A percentile compares a stretch with the other conserved stretches of the same genome.
phyloP scores from a whole-genome alignment of 257 asterid species.

The Henckelia pumila region DNA sequence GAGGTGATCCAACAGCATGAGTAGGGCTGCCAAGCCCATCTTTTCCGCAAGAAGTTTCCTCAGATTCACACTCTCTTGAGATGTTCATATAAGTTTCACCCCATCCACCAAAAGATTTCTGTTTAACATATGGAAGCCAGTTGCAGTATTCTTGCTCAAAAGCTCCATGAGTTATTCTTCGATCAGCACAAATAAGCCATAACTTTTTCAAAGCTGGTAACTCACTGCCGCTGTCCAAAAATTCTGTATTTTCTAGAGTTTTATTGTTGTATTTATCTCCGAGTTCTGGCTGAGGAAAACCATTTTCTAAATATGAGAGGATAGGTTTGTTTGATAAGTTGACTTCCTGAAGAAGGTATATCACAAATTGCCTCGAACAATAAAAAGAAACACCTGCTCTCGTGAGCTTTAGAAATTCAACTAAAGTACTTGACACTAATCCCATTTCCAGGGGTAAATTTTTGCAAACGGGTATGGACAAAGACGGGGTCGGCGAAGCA shows the following conservation, averaged over 20 bases:
- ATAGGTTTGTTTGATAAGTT: conserved; percentile 35
- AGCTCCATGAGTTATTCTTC: conserved; percentile 45
- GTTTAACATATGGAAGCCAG: conserved; percentile 54
- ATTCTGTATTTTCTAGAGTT: conserved; percentile 29
- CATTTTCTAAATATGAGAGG: conserved; percentile 42
- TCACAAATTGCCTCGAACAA: conserved; percentile 63
- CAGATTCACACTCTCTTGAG: conserved; percentile 62
- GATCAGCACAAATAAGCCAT: conserved; percentile 50
- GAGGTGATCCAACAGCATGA: conserved; percentile 75
- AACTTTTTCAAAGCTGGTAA: conserved; percentile 48
- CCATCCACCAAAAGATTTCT: conserved; percentile 66
- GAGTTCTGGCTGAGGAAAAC: conserved; percentile 33
- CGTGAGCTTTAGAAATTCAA: conserved; percentile 44
- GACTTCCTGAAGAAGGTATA: conserved; percentile 53
- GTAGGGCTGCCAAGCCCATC: conserved; percentile 58
- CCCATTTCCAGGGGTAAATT: conserved; percentile 30
- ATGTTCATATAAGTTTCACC: conserved; percentile 54
- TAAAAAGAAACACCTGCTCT: conserved; percentile 53
- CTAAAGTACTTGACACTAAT: conserved; percentile 37
- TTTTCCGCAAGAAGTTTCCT: conserved; percentile 60
- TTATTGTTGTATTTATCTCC: conserved; percentile 30
- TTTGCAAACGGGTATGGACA: conserved; percentile 31
- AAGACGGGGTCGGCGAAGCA: conserved; percentile 33
- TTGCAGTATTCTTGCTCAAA: conserved; percentile 48
- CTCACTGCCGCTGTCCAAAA: conserved; percentile 35